A percentile compares a stretch with the other conserved stretches of the same genome.
These are phyloP conservation scores for Thermothielavioides terrestris DNA, from an alignment of 495 filamentous ascomycete species.

Conservation along the genomic window DNA sequence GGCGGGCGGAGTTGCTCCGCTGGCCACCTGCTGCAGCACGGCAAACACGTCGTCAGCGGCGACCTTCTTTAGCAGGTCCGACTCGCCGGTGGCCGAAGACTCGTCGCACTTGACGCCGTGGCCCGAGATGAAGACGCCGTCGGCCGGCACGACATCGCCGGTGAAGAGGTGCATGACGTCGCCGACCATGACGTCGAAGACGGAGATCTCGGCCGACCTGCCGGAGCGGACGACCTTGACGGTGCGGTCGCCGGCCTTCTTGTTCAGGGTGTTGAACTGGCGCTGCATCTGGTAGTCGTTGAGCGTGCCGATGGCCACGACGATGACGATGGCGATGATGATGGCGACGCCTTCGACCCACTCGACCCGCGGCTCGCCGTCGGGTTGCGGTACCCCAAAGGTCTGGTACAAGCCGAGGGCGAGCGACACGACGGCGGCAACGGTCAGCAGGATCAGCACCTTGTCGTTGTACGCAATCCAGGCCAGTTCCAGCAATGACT, in stretches of 20 bases:
- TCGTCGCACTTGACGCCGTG: conserved; percentile 75
- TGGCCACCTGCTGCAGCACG: conserved; percentile 54
- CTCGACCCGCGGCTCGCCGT: conserved; percentile 49
- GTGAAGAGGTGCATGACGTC: conserved; percentile 66
- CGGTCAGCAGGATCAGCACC: conserved; percentile 65
- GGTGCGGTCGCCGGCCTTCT: conserved; percentile 65
- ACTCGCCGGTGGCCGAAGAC: conserved; percentile 77
- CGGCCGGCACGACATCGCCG: conserved; percentile 66
- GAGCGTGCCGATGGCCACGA: conserved; percentile 62
- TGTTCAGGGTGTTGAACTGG: conserved; percentile 74
- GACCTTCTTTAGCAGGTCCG: conserved; percentile 67
- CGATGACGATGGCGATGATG: conserved; percentile 65
- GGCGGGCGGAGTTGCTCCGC: conserved; percentile 35
- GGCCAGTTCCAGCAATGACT: conserved; percentile 60
- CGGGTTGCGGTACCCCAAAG: conserved; percentile 38
- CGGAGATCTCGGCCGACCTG: conserved; percentile 59
- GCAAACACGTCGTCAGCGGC: conserved; percentile 67
- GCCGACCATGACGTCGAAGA: conserved; percentile 64
- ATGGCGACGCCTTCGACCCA: conserved; percentile 81
- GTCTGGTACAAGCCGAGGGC: conserved; percentile 71
- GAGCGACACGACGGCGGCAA: conserved; percentile 62
- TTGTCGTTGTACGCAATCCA: conserved; percentile 87
- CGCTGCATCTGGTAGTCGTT: conserved; percentile 76
- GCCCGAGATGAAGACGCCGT: conserved; percentile 63
- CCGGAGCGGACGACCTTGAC: conserved; percentile 75